These are phyloP conservation scores for Magnolia officinalis DNA, from an alignment of 164 flowering plant genomes.

Conservation along the genomic window DNA sequence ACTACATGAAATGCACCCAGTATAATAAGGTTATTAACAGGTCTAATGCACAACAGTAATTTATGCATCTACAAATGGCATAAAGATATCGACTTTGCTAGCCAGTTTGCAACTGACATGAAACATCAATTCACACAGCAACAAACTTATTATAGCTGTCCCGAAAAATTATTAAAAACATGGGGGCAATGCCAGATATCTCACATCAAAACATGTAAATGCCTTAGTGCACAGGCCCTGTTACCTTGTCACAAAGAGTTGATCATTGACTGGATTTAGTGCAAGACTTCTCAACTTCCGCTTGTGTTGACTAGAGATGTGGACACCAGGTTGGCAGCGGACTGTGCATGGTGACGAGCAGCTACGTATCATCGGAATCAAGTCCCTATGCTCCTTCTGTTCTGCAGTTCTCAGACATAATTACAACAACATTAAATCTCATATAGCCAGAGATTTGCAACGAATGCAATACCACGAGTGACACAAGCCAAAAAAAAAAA, in stretches of 20 bases:
- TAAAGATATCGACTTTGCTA: background rate
- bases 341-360: conserved; percentile 43
- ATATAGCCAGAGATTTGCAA: background rate
- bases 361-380: conserved; percentile 53
- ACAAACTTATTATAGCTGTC: background rate
- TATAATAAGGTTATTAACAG: too few species aligned
- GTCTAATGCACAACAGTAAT: background rate
- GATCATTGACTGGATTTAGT: conserved; percentile 68
- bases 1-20: too few species aligned
- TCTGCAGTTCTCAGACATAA: conserved; percentile 41
- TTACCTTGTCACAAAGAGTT: conserved; percentile 91
- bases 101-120: background rate
- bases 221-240: background rate
- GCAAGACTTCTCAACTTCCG: conserved; percentile 83
- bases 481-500: background rate
- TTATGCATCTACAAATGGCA: background rate
- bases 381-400: conserved; percentile 62
- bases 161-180: background rate
- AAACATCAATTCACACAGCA: background rate
- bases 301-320: conserved; percentile 78
- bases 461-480: background rate
- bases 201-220: background rate
- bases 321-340: conserved; percentile 41
- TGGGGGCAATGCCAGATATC: too few species aligned
- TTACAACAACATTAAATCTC: background rate